Base-by-base conservation (phyloP, 371 early-diverging fungal species). In the Paramicrosporidium saccamoebae region DNA sequence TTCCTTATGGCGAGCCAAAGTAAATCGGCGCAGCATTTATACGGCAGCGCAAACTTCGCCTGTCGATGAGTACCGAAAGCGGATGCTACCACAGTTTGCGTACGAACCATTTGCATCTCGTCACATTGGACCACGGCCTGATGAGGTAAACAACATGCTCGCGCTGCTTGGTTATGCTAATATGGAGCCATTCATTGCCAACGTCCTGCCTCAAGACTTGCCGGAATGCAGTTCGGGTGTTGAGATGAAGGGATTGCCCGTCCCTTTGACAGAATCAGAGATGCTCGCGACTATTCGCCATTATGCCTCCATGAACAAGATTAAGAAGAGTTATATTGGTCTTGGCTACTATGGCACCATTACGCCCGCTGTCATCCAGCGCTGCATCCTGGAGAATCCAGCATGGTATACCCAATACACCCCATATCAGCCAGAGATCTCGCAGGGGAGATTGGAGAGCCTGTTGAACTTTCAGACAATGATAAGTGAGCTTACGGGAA, bases 401-500 rank as follows among this genome's bases (percentile, higher is more conserved):
- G 77, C 71, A 14, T 90, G 90, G 90, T 86, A 86, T 50, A 86
- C 82, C 26, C 79, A 77, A 63, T 90, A 90, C 48, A 84, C 86
- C 6, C 90, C 90, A 17, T 90, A 90, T 49, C 88, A 90, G 50
- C 75, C 92, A 10, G 92, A 90, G 48, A 88, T 88, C 31, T 56
- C 86, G 20, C 92, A 90, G 50, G 92, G 92, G n/a, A 66, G 92
- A 27, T 53, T 90, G 11, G 88, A 90, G 43, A 74, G 81, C 10
- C 58, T 90, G 25, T 42, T 90, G 30, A 86, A 88, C 50, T 90
- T 54, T 52, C 88, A 90, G 44, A 86, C 88, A 5, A 64, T 88
- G 60, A 65, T 90, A 26, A 47, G 54, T 10, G 86, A 88, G 33
- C 38, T 90, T 21, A 86, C 92, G 2, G 86, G 90, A 7, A 42